A percentile compares a stretch with the other conserved stretches of the same genome.
phyloP scores from a whole-genome alignment of 164 flowering plant species.

The Amborella trichopoda region DNA sequence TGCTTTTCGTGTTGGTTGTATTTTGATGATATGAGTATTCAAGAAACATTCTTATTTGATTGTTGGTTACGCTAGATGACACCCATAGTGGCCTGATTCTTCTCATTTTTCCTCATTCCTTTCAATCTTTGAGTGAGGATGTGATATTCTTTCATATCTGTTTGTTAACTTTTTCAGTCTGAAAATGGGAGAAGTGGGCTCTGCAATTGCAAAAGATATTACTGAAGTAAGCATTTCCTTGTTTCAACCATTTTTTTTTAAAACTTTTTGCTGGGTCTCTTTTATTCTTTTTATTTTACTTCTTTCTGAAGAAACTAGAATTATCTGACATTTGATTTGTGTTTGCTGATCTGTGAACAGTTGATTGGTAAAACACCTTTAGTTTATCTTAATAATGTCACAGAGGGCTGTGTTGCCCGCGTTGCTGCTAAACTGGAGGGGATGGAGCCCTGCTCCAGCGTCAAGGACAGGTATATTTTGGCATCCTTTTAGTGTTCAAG shows the following conservation, averaged over 20 bases:
- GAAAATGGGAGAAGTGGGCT: slow-evolving; percentile 4
- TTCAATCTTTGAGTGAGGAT: too few species aligned
- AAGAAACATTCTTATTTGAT: too few species aligned
- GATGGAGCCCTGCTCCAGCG: slow-evolving; percentile 92
- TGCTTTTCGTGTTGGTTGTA: too few species aligned
- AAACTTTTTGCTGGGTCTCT: background rate
- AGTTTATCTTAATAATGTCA: slow-evolving; percentile 71
- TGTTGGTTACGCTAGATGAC: too few species aligned
- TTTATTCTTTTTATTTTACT: background rate
- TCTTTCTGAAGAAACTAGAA: too few species aligned
- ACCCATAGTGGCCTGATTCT: too few species aligned
- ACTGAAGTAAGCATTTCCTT: slow-evolving; percentile 5
- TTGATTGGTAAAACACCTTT: slow-evolving; percentile 76
- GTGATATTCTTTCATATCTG: too few species aligned
- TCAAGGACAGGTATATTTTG: slow-evolving; percentile 86
- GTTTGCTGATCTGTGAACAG: slow-evolving; percentile 20
- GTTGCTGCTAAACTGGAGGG: slow-evolving; percentile 76
- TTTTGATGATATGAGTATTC: too few species aligned
- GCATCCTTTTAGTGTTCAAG: too few species aligned
- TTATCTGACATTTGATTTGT: too few species aligned
- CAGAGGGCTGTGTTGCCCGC: slow-evolving; percentile 67
- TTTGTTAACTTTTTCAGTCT: too few species aligned
- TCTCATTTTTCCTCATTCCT: too few species aligned
- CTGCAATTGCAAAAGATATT: slow-evolving; percentile 5
- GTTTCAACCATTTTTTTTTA: background rate